These are phyloP conservation scores for Epichloe hybrida DNA, from an alignment of 2,329 filamentous ascomycete species.

Conservation along the genomic window DNA sequence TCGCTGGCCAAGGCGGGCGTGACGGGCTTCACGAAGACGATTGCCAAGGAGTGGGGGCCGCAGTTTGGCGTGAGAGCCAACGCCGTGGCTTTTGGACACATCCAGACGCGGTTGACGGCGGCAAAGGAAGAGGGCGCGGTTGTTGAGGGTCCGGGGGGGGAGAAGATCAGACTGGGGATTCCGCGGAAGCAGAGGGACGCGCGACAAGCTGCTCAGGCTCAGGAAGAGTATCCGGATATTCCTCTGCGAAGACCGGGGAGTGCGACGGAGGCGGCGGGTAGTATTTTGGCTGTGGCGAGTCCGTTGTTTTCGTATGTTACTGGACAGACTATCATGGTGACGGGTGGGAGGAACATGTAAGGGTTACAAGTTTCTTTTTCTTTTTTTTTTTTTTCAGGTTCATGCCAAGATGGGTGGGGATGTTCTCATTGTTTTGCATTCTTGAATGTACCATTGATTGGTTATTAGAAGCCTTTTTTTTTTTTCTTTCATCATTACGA, in stretches of 20 bases:
- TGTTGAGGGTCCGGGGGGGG: slow-evolving; percentile 60
- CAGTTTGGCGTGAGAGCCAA: slow-evolving; percentile 71
- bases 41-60: slow-evolving; percentile 86
- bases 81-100: slow-evolving; percentile 73
- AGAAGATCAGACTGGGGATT: slow-evolving; percentile 63
- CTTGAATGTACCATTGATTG: background rate
- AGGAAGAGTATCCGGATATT: slow-evolving; percentile 50
- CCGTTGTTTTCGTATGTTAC: slow-evolving; percentile 75
- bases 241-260: slow-evolving; percentile 64
- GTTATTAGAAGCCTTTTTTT: background rate
- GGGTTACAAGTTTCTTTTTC: background rate
- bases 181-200: slow-evolving; percentile 42
- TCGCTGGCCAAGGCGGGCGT: slow-evolving; percentile 74
- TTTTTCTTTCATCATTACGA: background rate
- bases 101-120: slow-evolving; percentile 65
- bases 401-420: background rate
- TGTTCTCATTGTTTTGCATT: background rate
- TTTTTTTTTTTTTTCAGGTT: background rate
- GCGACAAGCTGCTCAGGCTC: slow-evolving; percentile 18
- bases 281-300: slow-evolving; percentile 65
- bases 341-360: slow-evolving; percentile 56
- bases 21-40: slow-evolving; percentile 71
- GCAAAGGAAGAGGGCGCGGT: slow-evolving; percentile 78
- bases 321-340: slow-evolving; percentile 79
- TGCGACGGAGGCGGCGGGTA: slow-evolving; percentile 66